Percentiles rank a stretch among this genome's conserved stretches.
Conservation (phyloP, 177 flowering plant species). For the Vitis hybrid region DNA sequence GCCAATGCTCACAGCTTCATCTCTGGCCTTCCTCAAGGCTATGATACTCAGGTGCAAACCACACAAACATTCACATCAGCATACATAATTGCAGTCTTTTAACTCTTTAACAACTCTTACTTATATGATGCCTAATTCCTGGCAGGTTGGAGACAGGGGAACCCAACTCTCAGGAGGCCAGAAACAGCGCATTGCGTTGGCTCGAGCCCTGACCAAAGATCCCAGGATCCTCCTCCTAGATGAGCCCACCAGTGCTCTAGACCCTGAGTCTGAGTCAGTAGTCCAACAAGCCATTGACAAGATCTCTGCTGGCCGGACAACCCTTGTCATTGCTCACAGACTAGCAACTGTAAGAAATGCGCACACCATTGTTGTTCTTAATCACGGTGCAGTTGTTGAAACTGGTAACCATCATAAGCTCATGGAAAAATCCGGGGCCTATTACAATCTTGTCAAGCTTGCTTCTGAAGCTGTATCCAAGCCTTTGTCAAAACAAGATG, state of each 20-base stretch:
- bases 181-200: slow-evolving; percentile 77
- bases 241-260: slow-evolving; percentile 81
- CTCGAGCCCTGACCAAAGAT: slow-evolving; percentile 67
- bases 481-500: slow-evolving; percentile 11
- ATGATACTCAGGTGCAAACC: slow-evolving; percentile 57
- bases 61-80: neutral
- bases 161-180: slow-evolving; percentile 77
- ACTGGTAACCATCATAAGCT: slow-evolving; percentile 56
- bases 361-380: slow-evolving; percentile 61
- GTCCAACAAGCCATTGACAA: slow-evolving; percentile 72
- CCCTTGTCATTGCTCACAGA: slow-evolving; percentile 75
- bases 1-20: slow-evolving; percentile 71
- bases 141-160: slow-evolving; percentile 70
- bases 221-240: slow-evolving; percentile 70
- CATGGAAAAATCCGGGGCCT: slow-evolving; percentile 50
- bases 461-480: slow-evolving; percentile 50
- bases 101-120: too few relatives aligned
- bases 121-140: too few relatives aligned
- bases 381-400: slow-evolving; percentile 54
- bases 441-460: slow-evolving; percentile 54
- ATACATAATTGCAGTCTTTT: too few relatives aligned
- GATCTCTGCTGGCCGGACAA: slow-evolving; percentile 55
- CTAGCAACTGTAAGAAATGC: slow-evolving; percentile 66
- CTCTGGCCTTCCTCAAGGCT: slow-evolving; percentile 57
- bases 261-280: slow-evolving; percentile 58